Conservation (phyloP, 257 asterid genomes). For the Jaltomata sinuosa region DNA sequence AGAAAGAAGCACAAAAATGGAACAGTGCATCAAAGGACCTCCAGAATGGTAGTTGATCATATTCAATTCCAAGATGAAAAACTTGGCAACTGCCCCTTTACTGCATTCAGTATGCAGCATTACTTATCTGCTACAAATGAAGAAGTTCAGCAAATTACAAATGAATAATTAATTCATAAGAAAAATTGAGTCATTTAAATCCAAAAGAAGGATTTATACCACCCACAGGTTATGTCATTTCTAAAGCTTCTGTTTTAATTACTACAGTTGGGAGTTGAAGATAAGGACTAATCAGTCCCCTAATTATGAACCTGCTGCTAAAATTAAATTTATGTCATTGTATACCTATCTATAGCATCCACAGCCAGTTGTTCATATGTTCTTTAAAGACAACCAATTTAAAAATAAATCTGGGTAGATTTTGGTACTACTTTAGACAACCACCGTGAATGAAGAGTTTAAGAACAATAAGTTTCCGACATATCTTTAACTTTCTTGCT, state of each 20-base stretch:
- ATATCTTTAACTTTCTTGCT: not conserved
- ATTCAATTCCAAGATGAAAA: not conserved
- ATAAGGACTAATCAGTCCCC: not conserved
- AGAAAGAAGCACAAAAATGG: constrained; percentile 1
- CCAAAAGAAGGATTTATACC: not conserved
- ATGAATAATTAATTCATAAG: constrained; percentile 12
- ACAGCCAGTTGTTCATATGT: not conserved
- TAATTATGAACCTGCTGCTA: not conserved
- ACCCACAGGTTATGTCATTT: not conserved
- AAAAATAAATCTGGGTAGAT: not conserved
- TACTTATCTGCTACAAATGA: constrained; percentile 12
- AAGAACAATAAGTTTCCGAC: not conserved
- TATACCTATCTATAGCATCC: not conserved
- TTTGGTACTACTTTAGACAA: not conserved
- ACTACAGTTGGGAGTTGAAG: not conserved
- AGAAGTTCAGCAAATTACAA: not conserved
- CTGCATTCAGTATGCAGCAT: constrained; percentile 1
- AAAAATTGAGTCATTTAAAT: not conserved
- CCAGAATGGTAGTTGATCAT: constrained; percentile 10
- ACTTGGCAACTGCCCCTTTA: constrained; percentile 1
- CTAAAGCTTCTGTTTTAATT: not conserved
- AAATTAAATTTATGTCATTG: not conserved
- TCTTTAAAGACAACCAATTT: not conserved
- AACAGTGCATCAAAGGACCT: constrained; percentile 1
- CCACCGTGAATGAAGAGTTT: not conserved